Conservation (phyloP, 2,329 filamentous ascomycete species). For the Microcera coccophila region DNA sequence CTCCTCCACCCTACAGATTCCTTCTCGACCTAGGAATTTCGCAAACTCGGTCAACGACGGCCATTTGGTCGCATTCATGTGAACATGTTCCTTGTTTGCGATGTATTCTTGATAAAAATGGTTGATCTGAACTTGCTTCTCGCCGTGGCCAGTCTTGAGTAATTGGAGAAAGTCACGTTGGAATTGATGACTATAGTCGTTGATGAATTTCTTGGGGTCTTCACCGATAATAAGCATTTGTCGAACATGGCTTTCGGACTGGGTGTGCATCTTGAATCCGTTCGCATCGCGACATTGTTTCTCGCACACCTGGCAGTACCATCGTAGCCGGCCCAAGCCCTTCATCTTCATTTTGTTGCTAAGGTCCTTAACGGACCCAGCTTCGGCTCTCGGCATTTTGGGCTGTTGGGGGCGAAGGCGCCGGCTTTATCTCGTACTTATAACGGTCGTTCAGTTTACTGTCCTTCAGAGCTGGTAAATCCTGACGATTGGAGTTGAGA, state of each 20-base stretch:
- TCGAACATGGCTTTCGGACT: conserved; percentile 82
- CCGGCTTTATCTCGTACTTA: background rate
- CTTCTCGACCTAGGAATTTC: conserved; percentile 79
- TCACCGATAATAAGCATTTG: conserved; percentile 84
- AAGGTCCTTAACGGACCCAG: conserved; percentile 85
- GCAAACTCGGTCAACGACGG: conserved; percentile 83
- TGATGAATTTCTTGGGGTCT: conserved; percentile 78
- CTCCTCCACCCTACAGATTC: conserved; percentile 86
- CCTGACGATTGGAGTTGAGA: too few species aligned
- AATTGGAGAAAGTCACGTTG: conserved; percentile 72
- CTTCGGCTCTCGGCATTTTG: conserved; percentile 88
- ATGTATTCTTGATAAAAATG: conserved; percentile 96
- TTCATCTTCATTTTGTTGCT: conserved; percentile 87
- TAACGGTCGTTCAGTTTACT: background rate
- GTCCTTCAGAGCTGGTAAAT: too few species aligned
- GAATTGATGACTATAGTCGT: conserved; percentile 79
- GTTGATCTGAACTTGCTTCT: conserved; percentile 86
- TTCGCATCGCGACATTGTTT: conserved; percentile 69
- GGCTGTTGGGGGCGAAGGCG: conserved; percentile 11
- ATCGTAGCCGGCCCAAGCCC: conserved; percentile 74
- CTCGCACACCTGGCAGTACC: conserved; percentile 85
- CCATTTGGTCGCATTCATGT: conserved; percentile 94
- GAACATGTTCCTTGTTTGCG: conserved; percentile 77
- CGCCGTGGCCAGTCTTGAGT: conserved; percentile 78
- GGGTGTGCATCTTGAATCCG: conserved; percentile 84